Evolutionary conservation across 768 basidiomycete genomes (phyloP), one percentile per base, ranked within the genome.

Genomic region (Naganishia randhawae): DNA sequence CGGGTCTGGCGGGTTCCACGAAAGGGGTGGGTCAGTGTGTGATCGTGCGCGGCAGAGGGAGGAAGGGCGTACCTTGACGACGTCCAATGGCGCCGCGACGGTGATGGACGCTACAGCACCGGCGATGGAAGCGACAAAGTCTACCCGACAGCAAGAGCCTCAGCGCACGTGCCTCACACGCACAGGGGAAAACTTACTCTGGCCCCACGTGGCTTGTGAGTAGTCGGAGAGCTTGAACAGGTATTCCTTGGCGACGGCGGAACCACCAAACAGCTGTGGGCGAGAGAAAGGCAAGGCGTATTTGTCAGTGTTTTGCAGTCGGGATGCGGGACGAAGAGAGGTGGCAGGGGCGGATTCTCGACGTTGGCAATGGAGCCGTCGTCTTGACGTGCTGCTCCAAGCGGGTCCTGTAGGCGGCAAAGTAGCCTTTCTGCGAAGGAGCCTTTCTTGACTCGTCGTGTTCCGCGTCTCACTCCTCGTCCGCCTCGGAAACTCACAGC

Each of bases 101-200:
- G 91, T 91, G 76, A 99, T 97, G 35, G 92, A 94, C 2, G 95
- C 89, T 45, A 96, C 88, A 45, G 94, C 95, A 78, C 95, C 95
- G 5, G 88, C 89, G 68, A 98, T 85, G 14, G 92, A 95, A 0
- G 95, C 92, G 73, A 98, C 85, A 76, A 98, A 98, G 83, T 99
- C 78, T 78, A 53, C 3, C 19, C 5, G 19, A 48, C 37, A 39
- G 8, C 37, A 39, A 14, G 14, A 8, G 14, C 19, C 14, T n/a
- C n/a, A 4, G 45, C n/a, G 7, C n/a, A 48, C 19, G 41, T 16
- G 41, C n/a, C n/a, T n/a, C n/a, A n/a, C n/a, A 42, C 19, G 45
- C 7, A 13, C 6, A 48, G 11, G 19, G 4, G 14, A 0, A 32
- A n/a, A 74, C 76, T 71, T 63, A 76, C 78, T 99, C 82, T 99